Conservation (phyloP, 1,284 basidiomycete genomes). For the Pisolithus thermaeus region DNA sequence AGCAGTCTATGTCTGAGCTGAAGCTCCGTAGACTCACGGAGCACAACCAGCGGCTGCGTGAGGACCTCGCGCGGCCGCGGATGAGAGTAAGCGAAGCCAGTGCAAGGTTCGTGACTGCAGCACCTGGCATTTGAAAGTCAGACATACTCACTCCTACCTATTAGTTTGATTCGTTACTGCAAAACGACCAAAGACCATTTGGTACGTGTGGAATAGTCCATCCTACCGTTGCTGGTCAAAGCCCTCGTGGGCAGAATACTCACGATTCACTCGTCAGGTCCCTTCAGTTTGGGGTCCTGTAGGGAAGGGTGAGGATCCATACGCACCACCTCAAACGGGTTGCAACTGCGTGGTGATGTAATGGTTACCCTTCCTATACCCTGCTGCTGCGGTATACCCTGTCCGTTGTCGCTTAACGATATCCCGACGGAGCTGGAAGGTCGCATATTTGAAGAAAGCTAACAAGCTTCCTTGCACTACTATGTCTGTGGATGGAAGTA, state of each 20-base stretch:
- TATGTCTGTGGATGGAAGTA: constrained; percentile 17
- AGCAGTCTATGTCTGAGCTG: constrained; percentile 76
- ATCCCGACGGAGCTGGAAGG: not conserved
- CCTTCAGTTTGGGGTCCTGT: constrained; percentile 92
- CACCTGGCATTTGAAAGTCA: not conserved
- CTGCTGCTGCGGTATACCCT: constrained; percentile 25
- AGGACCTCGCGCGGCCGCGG: constrained; percentile 71
- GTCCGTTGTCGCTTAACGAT: not conserved
- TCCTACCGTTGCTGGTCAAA: not conserved
- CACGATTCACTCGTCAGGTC: constrained; percentile 42
- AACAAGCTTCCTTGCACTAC: constrained; percentile 9
- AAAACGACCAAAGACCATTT: constrained; percentile 70
- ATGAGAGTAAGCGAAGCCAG: constrained; percentile 75
- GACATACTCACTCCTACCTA: not conserved
- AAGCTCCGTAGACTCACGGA: constrained; percentile 76
- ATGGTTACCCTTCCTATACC: constrained; percentile 25
- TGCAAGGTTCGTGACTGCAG: constrained; percentile 41
- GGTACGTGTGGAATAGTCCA: constrained; percentile 33
- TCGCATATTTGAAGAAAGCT: not conserved
- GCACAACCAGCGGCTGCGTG: constrained; percentile 71
- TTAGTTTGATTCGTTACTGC: constrained; percentile 72
- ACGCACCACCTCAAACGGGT: constrained; percentile 53
- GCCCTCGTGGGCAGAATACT: not conserved
- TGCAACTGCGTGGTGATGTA: constrained; percentile 30
- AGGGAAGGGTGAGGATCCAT: constrained; percentile 84